These are phyloP conservation scores for Zasmidium cellare DNA, from an alignment of 2,329 filamentous ascomycete genomes.

Conservation along the genomic window DNA sequence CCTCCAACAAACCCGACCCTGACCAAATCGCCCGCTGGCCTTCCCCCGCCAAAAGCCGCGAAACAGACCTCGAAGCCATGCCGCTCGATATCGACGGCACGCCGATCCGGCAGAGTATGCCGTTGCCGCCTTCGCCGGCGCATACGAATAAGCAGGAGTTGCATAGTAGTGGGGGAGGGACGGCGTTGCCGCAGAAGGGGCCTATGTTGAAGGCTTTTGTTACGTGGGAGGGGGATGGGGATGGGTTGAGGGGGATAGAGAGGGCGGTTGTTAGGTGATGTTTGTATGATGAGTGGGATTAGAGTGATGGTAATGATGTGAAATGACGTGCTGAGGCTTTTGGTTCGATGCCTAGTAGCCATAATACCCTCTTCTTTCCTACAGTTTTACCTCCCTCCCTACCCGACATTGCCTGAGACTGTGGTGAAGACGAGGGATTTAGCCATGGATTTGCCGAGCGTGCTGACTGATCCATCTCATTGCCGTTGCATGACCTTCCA, in stretches of 20 bases:
- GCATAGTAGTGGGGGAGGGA: background rate
- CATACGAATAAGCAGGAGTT: background rate
- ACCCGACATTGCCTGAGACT: no score
- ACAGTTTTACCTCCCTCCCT: no score
- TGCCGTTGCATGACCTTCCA: background rate
- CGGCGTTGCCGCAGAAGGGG: slow-evolving; percentile 5
- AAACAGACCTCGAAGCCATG: background rate
- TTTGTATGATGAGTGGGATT: no score
- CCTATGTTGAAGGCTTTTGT: background rate
- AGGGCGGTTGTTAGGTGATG: background rate
- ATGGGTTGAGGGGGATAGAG: no score
- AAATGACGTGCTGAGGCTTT: no score
- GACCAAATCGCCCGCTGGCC: slow-evolving; percentile 2
- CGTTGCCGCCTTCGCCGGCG: slow-evolving; percentile 10
- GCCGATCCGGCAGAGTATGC: slow-evolving; percentile 10
- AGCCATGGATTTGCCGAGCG: background rate
- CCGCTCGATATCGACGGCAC: slow-evolving; percentile 1
- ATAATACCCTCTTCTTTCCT: no score
- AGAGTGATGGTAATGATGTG: background rate
- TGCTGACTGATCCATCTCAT: background rate
- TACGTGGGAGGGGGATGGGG: background rate
- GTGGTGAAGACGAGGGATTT: no score
- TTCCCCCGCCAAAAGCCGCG: background rate
- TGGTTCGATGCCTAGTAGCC: no score
- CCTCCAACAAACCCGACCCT: background rate